Base-by-base conservation (phyloP, 2,329 filamentous ascomycete species). In the Calonectria pseudoturangicola region DNA sequence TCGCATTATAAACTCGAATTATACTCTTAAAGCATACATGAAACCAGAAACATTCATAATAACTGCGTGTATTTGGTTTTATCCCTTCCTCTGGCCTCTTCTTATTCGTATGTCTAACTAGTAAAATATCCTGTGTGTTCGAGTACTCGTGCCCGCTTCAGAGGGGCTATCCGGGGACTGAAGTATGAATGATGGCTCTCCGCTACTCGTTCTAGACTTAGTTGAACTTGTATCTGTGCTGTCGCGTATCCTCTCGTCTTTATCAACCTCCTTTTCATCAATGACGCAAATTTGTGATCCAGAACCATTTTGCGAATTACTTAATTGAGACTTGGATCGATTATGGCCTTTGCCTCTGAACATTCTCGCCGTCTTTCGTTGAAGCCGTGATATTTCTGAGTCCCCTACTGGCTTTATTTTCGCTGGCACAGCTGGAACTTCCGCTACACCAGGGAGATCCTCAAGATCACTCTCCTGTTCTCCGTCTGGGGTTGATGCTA, bases 311-410 rank as follows among this genome's bases (percentile, higher is more conserved):
- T 41, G 54, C 13, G 16, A 30, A 15, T 9, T 21, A 13, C 27
- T 63, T n/a, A 63, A 63, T 30, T 63, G 8, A 12, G 58, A 43
- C 21, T 47, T 63, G 4, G 58, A 45, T n/a, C 58, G 39, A 18
- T 12, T 15, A 15, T 63, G 39, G 16, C 39, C 27, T 18, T n/a
- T 43, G 27, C 8, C 9, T 28, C 58, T 27, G 39, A 63, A 63
- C 4, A 63, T 15, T 28, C 58, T 63, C 8, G 58, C 27, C 28
- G 8, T 43, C 39, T 33, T 63, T 3, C 58, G 58, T 21, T 33
- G 58, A 10, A 47, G 10, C 2, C 8, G n/a, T 30, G 39, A 3
- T 18, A 21, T 33, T 30, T 63, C 58, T 30, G 39, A 30, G 45
- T 30, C 58, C 1, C 16, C 18, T n/a, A 3, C 21, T 13, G 58